Evolutionary conservation across 148 eudicot genomes (phyloP).

Genomic region (Nepenthes mirabilis): DNA sequence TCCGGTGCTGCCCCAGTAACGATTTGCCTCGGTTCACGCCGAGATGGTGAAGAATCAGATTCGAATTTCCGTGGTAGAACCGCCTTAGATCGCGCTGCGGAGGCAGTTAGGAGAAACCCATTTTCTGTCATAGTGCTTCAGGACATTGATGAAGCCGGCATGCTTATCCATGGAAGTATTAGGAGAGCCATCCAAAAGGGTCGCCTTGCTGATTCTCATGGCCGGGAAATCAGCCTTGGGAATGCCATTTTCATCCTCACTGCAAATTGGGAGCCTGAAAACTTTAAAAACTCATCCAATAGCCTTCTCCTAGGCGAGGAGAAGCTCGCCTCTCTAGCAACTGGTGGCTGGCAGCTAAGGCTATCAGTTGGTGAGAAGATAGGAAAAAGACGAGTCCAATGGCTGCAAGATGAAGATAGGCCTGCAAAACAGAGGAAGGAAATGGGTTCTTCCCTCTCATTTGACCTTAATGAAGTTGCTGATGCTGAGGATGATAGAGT

Average conservation of each 20-base stretch:
- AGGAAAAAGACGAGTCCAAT: slow-evolving; percentile 42
- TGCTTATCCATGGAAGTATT: slow-evolving; percentile 53
- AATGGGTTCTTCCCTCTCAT: slow-evolving; percentile 21
- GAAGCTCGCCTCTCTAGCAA: slow-evolving; percentile 39
- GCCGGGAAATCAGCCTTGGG: slow-evolving; percentile 84
- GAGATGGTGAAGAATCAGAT: slow-evolving; percentile 53
- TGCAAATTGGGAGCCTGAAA: slow-evolving; percentile 15
- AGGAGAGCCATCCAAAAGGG: slow-evolving; percentile 86
- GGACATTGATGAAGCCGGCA: slow-evolving; percentile 75
- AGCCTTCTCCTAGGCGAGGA: slow-evolving; percentile 36
- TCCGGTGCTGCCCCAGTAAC: slow-evolving; percentile 35
- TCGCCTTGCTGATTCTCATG: slow-evolving; percentile 68
- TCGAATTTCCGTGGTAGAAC: slow-evolving; percentile 72
- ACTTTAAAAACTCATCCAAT: not conserved
- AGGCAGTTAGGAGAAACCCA: slow-evolving; percentile 70
- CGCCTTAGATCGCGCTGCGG: slow-evolving; percentile 59
- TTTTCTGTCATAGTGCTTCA: slow-evolving; percentile 73
- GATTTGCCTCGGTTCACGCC: slow-evolving; percentile 58
- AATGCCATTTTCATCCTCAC: slow-evolving; percentile 71
- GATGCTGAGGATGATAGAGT: slow-evolving; percentile 45
- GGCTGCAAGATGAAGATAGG: slow-evolving; percentile 34
- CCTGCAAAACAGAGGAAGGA: slow-evolving; percentile 43
- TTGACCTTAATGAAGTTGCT: slow-evolving; percentile 65
- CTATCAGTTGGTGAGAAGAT: slow-evolving; percentile 37
- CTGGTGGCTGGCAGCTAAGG: slow-evolving; percentile 66